Percentiles rank a stretch among this genome's conserved stretches.
Evolutionary conservation across 23 red algal genomes (phyloP).

Genomic region (Chondrus crispus): DNA sequence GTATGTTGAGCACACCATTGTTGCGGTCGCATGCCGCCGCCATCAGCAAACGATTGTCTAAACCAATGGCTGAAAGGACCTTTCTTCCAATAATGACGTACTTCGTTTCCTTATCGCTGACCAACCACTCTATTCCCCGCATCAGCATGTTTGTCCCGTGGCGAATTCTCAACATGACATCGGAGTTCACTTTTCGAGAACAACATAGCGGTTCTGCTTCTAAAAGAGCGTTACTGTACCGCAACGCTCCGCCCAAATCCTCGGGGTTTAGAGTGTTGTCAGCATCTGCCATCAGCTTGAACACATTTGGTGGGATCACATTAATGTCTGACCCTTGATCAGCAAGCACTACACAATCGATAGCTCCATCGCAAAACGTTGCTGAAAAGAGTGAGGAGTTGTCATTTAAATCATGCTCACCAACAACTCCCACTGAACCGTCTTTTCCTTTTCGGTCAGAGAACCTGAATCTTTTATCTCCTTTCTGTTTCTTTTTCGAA

Average conservation of each 20-base stretch:
- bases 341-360: neutral
- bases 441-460: neutral
- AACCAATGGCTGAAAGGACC: neutral
- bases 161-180: neutral
- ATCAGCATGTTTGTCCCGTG: constrained; percentile 6
- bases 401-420: neutral
- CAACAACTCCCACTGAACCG: neutral
- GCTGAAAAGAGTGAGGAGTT: neutral
- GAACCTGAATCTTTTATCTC: neutral
- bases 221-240: neutral
- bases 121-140: neutral
- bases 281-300: neutral
- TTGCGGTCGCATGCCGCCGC: neutral
- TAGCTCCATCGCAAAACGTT: neutral
- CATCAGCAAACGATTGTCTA: neutral
- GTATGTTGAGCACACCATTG: neutral
- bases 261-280: neutral
- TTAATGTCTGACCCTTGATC: neutral
- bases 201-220: neutral
- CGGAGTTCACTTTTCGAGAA: neutral
- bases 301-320: neutral
- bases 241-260: neutral
- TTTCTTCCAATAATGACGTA: neutral
- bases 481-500: neutral
- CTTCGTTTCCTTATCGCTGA: neutral